Conservation (phyloP, 2,329 filamentous ascomycete species). For the Fusarium sp. region DNA sequence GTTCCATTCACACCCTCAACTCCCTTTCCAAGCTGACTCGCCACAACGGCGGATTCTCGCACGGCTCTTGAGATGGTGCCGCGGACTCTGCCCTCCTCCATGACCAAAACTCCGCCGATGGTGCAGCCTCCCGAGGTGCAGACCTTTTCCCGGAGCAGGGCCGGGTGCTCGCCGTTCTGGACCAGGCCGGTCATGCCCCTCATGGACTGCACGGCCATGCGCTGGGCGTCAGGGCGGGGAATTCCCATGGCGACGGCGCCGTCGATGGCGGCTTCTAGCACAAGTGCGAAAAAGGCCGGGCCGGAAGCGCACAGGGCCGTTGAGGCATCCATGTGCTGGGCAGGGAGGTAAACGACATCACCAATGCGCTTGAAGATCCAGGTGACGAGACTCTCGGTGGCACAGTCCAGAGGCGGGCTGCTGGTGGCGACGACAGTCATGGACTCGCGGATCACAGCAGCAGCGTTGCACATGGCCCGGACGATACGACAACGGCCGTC, state of each 20-base stretch:
- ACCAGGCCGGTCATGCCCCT: constrained; percentile 74
- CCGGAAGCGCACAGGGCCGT: constrained; percentile 78
- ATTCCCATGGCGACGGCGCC: constrained; percentile 81
- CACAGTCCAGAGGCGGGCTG: constrained; percentile 62
- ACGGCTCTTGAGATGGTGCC: constrained; percentile 73
- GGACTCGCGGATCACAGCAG: constrained; percentile 76
- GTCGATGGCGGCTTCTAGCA: constrained; percentile 78
- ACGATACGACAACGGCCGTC: constrained; percentile 69
- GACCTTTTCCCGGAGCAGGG: constrained; percentile 77
- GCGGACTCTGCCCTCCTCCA: constrained; percentile 76
- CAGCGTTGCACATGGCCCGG: constrained; percentile 85
- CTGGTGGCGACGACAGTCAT: constrained; percentile 81
- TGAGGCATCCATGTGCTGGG: constrained; percentile 72
- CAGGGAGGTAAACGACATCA: constrained; percentile 71
- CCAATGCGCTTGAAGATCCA: constrained; percentile 82
- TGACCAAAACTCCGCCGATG: constrained; percentile 73
- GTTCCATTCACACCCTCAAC: constrained; percentile 51
- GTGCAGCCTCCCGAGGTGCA: constrained; percentile 80
- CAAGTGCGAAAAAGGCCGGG: constrained; percentile 77
- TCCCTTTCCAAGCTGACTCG: constrained; percentile 64
- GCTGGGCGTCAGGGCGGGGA: constrained; percentile 73
- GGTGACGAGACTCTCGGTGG: constrained; percentile 65
- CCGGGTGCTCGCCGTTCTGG: constrained; percentile 75
- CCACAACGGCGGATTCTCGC: constrained; percentile 73
- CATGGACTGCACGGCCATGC: constrained; percentile 83